Base-by-base conservation (phyloP, 1,284 basidiomycete genomes). In the Phellopilus nigrolimitatus region DNA sequence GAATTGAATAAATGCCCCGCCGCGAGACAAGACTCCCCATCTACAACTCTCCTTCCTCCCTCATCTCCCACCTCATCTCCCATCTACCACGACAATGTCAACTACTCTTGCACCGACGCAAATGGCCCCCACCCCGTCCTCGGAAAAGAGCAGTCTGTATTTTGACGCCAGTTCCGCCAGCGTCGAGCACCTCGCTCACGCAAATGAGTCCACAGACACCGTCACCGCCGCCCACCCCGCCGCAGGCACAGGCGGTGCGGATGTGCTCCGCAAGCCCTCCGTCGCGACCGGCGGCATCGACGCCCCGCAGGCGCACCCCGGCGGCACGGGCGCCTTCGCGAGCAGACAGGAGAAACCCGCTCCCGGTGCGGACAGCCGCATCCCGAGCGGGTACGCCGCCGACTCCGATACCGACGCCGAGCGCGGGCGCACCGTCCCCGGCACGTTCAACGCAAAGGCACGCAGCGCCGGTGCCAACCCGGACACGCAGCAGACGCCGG, bases 71-170 rank as follows among this genome's bases (percentile, higher is more conserved):
- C 27, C 12, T 19, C 9, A 4, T 22, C 47, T 30, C 33, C 24
- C 22, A 49, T 15, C 19, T 7, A 45, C 19, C 33, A 7, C 31
- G 7, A 31, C 7, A 39, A 49, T 50, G 53, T 28, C 48, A 4
- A 19, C 36, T 15, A 37, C 42, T 3, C 19, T 48, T 30, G 45
- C 28, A 48, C 17, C 46, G 21, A 31, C 19, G 19, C n/a, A n/a
- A n/a, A 30, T 25, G 6, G 43, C 25, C 10, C 24, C 25, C 13
- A 54, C 52, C 3, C 53, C 54, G n/a, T 38, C 28, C 7, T 52
- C 50, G 12, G 54, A 56, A 30, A 56, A 44, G 17, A 45, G 47
- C 31, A 47, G 53, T 51, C 50, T 56, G 46, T 56, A 56, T 34
- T 56, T 47, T 36, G 54, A 52, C 28, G 50, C 54, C 7, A 30